Conservation (phyloP, 2,329 filamentous ascomycete species). For the Fragosphaeria purpurea region DNA sequence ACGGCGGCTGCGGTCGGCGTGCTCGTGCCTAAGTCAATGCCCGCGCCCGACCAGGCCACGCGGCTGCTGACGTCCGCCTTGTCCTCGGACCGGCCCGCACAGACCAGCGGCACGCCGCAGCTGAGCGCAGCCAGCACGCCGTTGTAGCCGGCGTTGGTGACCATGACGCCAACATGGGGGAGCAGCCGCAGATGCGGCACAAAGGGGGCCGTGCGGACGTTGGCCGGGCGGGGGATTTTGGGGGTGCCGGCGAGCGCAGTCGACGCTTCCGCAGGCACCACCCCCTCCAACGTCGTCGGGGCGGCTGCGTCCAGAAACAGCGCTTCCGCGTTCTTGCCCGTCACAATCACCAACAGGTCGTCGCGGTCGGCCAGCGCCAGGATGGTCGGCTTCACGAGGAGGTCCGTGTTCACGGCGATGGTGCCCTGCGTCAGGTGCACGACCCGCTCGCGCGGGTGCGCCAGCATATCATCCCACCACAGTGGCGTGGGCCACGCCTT, state of each 20-base stretch:
- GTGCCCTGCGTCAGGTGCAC: constrained; percentile 15
- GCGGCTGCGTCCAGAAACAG: constrained; percentile 1
- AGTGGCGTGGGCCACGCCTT: constrained; percentile 2
- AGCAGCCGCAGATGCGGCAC: constrained; percentile 13
- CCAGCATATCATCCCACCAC: constrained; percentile 17
- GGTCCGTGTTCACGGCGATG: constrained; percentile 6
- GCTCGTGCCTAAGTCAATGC: constrained; percentile 12
- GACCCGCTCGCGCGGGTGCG: constrained; percentile 12
- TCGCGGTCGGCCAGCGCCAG: constrained; percentile 7
- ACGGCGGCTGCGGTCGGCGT: constrained; percentile 7
- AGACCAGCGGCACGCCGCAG: constrained; percentile 15
- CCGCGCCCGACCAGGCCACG: constrained; percentile 15
- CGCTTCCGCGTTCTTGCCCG: constrained; percentile 7
- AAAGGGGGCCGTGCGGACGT: constrained; percentile 9
- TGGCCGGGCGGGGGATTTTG: constrained; percentile 3
- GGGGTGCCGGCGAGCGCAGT: neutral
- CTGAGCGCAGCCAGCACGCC: constrained; percentile 12
- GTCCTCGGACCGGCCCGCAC: constrained; percentile 14
- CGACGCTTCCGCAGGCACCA: too few relatives aligned
- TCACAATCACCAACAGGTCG: constrained; percentile 9
- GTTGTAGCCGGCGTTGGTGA: constrained; percentile 16
- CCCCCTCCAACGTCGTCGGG: neutral
- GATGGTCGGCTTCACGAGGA: constrained; percentile 12
- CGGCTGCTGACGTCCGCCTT: constrained; percentile 14
- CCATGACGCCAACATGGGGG: constrained; percentile 15